phyloP scores from a whole-genome alignment of 2,329 filamentous ascomycete species.

The Davidsoniella virescens region DNA sequence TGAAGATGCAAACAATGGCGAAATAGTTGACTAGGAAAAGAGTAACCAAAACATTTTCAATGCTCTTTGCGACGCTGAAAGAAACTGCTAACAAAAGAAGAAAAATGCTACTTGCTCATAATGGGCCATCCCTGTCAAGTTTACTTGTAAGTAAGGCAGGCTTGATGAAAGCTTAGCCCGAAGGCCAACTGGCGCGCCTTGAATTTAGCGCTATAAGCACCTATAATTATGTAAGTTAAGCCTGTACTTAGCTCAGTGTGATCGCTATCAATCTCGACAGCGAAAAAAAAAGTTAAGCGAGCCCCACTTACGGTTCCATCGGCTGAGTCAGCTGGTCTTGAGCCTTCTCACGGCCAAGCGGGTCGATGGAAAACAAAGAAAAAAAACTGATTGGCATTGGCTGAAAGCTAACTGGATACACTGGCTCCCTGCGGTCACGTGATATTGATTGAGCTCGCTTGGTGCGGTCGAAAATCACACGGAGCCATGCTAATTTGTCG shows the following conservation, averaged over 20 bases:
- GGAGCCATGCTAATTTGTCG: constrained; percentile 13
- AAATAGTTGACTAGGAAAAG: neutral
- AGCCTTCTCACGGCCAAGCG: too few species aligned
- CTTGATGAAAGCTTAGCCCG: neutral
- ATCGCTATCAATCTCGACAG: too few species aligned
- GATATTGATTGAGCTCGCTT: constrained; percentile 1
- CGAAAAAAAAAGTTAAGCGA: too few species aligned
- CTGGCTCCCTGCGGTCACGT: constrained; percentile 8
- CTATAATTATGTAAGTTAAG: too few species aligned
- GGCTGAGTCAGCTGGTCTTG: too few species aligned
- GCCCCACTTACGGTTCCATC: too few species aligned
- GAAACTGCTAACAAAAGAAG: neutral
- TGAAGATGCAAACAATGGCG: neutral
- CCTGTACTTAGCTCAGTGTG: too few species aligned
- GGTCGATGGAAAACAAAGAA: neutral
- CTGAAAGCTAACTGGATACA: constrained; percentile 13
- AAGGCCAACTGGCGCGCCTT: neutral
- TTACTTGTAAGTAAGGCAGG: neutral
- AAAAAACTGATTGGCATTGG: constrained; percentile 13
- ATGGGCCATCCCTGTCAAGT: neutral
- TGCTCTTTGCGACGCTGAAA: constrained; percentile 1
- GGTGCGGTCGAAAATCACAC: constrained; percentile 13
- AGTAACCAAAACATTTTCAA: constrained; percentile 3
- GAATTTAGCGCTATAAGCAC: neutral
- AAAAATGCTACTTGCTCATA: neutral